Evolutionary conservation across 1,284 basidiomycete genomes (phyloP).

Genomic region (Trichosporon asahii): DNA sequence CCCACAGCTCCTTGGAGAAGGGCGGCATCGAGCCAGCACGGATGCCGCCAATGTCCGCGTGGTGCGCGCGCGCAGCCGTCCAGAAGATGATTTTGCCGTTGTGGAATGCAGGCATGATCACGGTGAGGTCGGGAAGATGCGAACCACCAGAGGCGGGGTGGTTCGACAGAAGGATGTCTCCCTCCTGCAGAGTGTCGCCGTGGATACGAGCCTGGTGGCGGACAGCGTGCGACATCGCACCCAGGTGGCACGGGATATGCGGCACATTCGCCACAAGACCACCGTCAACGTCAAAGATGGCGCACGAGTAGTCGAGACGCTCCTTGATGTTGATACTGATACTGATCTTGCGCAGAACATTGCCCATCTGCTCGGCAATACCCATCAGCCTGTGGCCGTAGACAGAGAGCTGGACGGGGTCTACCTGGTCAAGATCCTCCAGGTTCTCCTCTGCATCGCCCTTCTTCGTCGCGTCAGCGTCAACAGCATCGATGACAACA

Average conservation of each 20-base stretch:
- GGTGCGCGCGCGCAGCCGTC: slow-evolving; percentile 49
- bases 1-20: slow-evolving; percentile 51
- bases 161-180: slow-evolving; percentile 55
- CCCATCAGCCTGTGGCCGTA: slow-evolving; percentile 57
- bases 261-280: slow-evolving; percentile 57
- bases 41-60: slow-evolving; percentile 50
- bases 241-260: slow-evolving; percentile 45
- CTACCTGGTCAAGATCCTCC: slow-evolving; percentile 38
- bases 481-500: slow-evolving; percentile 36
- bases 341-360: slow-evolving; percentile 55
- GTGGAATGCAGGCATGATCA: slow-evolving; percentile 46
- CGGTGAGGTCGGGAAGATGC: slow-evolving; percentile 55
- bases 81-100: slow-evolving; percentile 45
- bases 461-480: slow-evolving; percentile 22
- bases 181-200: slow-evolving; percentile 39
- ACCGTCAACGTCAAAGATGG: slow-evolving; percentile 52
- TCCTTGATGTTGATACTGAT: slow-evolving; percentile 51
- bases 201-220: slow-evolving; percentile 38
- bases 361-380: slow-evolving; percentile 55
- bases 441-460: slow-evolving; percentile 17
- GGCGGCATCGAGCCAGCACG: slow-evolving; percentile 55
- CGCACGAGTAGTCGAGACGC: slow-evolving; percentile 51
- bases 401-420: slow-evolving; percentile 56
- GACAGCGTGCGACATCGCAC: slow-evolving; percentile 44
- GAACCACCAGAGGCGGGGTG: slow-evolving; percentile 56